These are phyloP conservation scores for Pestalotiopsis sp. DNA, from an alignment of 2,329 filamentous ascomycete species.

Conservation along the genomic window DNA sequence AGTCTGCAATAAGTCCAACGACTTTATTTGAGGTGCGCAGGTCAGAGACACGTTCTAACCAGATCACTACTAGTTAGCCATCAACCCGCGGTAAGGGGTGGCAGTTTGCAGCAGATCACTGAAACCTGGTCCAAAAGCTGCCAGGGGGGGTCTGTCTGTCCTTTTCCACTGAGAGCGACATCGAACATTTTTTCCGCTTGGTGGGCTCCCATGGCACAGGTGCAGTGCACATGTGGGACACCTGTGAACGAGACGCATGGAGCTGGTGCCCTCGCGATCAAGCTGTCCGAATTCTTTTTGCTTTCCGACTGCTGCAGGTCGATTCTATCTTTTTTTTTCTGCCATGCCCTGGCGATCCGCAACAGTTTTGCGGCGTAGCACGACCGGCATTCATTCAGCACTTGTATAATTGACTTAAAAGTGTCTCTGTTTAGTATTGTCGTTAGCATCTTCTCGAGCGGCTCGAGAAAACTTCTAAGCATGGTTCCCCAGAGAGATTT, in stretches of 20 bases:
- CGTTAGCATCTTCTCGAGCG: not conserved
- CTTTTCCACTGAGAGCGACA: not conserved
- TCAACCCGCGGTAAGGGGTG: conserved; percentile 5
- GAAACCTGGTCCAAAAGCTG: conserved; percentile 1
- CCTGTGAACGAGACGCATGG: not conserved
- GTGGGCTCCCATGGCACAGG: not conserved
- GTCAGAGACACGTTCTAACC: conserved; percentile 6
- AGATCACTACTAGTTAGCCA: not conserved
- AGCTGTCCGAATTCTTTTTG: not conserved
- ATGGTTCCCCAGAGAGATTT: conserved; percentile 39
- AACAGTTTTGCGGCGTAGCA: not conserved
- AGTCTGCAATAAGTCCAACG: not conserved
- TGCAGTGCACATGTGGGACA: not conserved
- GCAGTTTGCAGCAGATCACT: conserved; percentile 6
- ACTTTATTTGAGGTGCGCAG: not conserved
- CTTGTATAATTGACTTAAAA: not conserved
- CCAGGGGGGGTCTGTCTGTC: not conserved
- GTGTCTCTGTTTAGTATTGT: conserved; percentile 1
- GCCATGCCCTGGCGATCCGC: not conserved
- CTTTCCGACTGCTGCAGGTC: not conserved
- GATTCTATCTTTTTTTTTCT: not conserved
- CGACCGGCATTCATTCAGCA: not conserved
- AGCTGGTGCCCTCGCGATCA: not conserved
- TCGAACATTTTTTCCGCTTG: not conserved
- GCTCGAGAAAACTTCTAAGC: conserved; percentile 11